Evolutionary conservation across 345 rosid species (phyloP).

Genomic region (Lenwebbia sp.): DNA sequence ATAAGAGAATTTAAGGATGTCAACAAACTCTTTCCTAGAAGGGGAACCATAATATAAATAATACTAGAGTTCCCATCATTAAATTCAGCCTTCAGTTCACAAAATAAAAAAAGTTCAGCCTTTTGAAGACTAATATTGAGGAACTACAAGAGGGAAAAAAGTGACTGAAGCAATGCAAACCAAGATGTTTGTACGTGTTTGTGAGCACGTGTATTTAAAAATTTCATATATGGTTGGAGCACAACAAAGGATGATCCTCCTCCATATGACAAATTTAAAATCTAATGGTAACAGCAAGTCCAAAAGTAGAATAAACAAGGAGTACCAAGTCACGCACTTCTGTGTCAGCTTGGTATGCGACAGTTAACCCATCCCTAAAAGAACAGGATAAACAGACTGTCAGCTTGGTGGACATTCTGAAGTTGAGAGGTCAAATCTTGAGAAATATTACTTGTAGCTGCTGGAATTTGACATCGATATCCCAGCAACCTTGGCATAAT

Average conservation of each 20-base stretch:
- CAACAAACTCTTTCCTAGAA: neutral
- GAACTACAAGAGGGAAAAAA: neutral
- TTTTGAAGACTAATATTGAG: neutral
- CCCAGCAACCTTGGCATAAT: constrained; percentile 39
- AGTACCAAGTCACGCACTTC: neutral
- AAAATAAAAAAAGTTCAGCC: neutral
- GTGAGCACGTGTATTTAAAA: neutral
- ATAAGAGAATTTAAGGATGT: neutral
- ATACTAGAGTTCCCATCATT: neutral
- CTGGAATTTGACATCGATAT: constrained; percentile 32
- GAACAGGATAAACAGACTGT: neutral
- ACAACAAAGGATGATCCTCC: neutral
- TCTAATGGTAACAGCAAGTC: neutral
- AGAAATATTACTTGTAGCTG: constrained; percentile 40
- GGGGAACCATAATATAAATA: neutral
- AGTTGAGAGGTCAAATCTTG: neutral
- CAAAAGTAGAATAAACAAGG: neutral
- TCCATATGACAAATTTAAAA: neutral
- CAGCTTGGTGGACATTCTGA: neutral
- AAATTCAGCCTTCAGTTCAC: neutral
- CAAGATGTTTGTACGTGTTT: neutral
- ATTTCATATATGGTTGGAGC: neutral
- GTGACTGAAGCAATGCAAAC: neutral
- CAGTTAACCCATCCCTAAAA: neutral
- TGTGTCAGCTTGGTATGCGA: neutral